phyloP scores from a whole-genome alignment of 106 monocot species.

The Apostasia shenzhenica region DNA sequence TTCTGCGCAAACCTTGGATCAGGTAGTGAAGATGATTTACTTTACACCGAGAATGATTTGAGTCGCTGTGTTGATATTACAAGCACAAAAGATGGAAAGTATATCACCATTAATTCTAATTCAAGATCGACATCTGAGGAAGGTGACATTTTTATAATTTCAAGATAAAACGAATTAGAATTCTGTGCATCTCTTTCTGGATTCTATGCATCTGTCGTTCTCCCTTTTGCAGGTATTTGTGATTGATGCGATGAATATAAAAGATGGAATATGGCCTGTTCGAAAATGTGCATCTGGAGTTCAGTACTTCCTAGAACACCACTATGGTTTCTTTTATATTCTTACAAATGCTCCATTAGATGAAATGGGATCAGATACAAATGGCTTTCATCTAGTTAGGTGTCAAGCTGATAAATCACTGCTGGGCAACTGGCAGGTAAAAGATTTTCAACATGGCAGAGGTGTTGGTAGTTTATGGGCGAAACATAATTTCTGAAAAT shows the following conservation, averaged over 20 bases:
- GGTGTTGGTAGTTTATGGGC: neutral
- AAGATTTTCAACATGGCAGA: neutral
- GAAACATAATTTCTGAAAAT: neutral
- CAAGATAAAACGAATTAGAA: neutral
- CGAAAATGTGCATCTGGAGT: slow-evolving; percentile 61
- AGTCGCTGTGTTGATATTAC: slow-evolving; percentile 83
- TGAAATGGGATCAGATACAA: slow-evolving; percentile 14
- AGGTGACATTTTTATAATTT: slow-evolving; percentile 42
- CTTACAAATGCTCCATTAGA: slow-evolving; percentile 74
- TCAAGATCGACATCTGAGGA: slow-evolving; percentile 94
- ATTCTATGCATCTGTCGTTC: slow-evolving; percentile 9
- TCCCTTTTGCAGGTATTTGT: slow-evolving; percentile 71
- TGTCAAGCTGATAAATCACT: slow-evolving; percentile 52
- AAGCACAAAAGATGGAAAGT: slow-evolving; percentile 89
- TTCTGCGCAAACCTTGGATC: slow-evolving; percentile 52
- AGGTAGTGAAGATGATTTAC: slow-evolving; percentile 28
- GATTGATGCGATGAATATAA: slow-evolving; percentile 47
- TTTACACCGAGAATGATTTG: slow-evolving; percentile 65
- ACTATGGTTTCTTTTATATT: slow-evolving; percentile 84
- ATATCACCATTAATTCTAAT: slow-evolving; percentile 93
- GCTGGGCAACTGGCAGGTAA: slow-evolving; percentile 61
- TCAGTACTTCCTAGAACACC: slow-evolving; percentile 96
- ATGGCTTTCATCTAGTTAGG: slow-evolving; percentile 67
- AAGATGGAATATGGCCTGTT: slow-evolving; percentile 45
- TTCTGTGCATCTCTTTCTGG: neutral